Percentiles rank a stretch among this genome's conserved stretches.
Conservation (phyloP, 768 basidiomycete species). For the Rhizopogon roseolus region DNA sequence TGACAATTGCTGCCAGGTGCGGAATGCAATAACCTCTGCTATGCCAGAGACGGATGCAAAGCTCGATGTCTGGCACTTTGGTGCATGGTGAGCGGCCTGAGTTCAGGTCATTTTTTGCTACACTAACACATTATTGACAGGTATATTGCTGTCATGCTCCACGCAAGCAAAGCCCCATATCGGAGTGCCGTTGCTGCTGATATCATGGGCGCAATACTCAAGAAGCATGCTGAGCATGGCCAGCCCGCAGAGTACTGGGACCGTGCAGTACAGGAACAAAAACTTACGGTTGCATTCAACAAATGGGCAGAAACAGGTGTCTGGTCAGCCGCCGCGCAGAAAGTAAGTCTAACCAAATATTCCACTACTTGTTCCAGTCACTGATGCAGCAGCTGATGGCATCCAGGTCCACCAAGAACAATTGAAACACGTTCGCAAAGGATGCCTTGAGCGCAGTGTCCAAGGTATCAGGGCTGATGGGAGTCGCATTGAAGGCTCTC, state of each 20-base stretch:
- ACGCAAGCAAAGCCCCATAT: conserved; percentile 5
- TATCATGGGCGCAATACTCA: conserved; percentile 8
- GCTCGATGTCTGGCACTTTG: conserved; percentile 17
- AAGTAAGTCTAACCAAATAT: conserved; percentile 5
- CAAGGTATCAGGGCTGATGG: conserved; percentile 21
- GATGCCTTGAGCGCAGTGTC: conserved; percentile 16
- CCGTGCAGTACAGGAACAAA: conserved; percentile 11
- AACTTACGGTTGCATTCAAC: conserved; percentile 6
- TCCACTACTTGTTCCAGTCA: too few relatives aligned
- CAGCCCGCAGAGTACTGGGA: conserved; percentile 13
- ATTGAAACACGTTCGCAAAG: conserved; percentile 22
- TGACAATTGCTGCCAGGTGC: conserved; percentile 19
- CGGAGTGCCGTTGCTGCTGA: conserved; percentile 1
- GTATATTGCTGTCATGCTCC: conserved; percentile 8
- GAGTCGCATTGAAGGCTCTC: conserved; percentile 23
- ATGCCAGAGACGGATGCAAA: conserved; percentile 1
- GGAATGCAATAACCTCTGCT: background rate
- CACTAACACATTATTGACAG: background rate
- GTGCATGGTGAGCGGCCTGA: conserved; percentile 7
- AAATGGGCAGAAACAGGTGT: conserved; percentile 12
- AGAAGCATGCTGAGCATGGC: conserved; percentile 2
- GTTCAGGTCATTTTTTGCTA: background rate
- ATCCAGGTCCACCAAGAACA: conserved; percentile 22
- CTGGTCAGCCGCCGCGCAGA: conserved; percentile 14
- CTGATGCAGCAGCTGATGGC: too few relatives aligned